A percentile compares a stretch with the other conserved stretches of the same genome.
Conservation (phyloP, 148 eudicot genomes). For the Pharnaceum exiguum region DNA sequence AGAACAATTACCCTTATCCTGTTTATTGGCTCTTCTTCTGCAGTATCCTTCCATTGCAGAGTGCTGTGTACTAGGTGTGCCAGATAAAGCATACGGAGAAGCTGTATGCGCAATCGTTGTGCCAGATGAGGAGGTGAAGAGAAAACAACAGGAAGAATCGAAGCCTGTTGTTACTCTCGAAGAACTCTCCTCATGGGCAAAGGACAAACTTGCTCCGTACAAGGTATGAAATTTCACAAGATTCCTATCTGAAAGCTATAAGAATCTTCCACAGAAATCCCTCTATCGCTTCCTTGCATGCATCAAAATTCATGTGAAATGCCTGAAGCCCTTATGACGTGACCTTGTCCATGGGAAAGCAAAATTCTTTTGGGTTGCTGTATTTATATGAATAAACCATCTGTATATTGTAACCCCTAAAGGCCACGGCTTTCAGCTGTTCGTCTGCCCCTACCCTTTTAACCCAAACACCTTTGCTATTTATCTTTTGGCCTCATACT, state of each 20-base stretch:
- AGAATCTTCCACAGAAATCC: not conserved
- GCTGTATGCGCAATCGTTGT: slow-evolving; percentile 77
- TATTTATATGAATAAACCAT: too few relatives aligned
- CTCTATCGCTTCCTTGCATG: not conserved
- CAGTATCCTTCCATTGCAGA: slow-evolving; percentile 88
- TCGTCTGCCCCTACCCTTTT: too few relatives aligned
- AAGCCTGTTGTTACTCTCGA: slow-evolving; percentile 70
- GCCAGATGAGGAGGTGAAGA: slow-evolving; percentile 59
- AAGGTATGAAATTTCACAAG: slow-evolving; percentile 46
- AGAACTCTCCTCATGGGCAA: slow-evolving; percentile 81
- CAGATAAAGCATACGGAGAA: slow-evolving; percentile 86
- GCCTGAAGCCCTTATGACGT: too few relatives aligned
- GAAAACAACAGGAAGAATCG: slow-evolving; percentile 46
- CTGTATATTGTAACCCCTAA: too few relatives aligned
- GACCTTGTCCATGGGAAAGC: too few relatives aligned
- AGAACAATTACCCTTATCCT: not conserved
- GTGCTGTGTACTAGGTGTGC: slow-evolving; percentile 91
- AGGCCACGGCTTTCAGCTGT: too few relatives aligned
- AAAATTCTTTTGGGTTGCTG: too few relatives aligned
- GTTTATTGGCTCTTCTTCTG: slow-evolving; percentile 11
- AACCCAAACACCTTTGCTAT: too few relatives aligned
- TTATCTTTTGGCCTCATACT: too few relatives aligned
- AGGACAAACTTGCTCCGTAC: slow-evolving; percentile 92
- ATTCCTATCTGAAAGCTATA: not conserved
- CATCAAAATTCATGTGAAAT: too few relatives aligned